Evolutionary conservation across 2,329 filamentous ascomycete genomes (phyloP).

Genomic region (Leptoxyphium fumago): DNA sequence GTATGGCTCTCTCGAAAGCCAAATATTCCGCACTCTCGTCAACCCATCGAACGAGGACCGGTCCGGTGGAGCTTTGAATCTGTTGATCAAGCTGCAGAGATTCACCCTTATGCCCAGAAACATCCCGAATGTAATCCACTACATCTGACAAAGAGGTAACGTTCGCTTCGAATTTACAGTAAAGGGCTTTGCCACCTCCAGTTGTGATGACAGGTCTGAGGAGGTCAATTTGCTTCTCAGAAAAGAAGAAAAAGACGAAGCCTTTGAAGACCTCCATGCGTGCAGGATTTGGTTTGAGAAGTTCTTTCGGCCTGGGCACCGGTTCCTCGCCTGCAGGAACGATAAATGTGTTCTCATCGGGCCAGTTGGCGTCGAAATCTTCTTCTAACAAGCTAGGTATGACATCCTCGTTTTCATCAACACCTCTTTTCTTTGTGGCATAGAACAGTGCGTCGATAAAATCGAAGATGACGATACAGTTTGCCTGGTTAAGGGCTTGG

Average conservation of each 20-base stretch:
- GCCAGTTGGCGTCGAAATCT: slow-evolving; percentile 71
- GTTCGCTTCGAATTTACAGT: slow-evolving; percentile 45
- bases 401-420: slow-evolving; percentile 10
- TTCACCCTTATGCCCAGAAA: slow-evolving; percentile 58
- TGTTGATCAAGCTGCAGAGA: slow-evolving; percentile 15
- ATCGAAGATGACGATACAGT: slow-evolving; percentile 56
- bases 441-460: slow-evolving; percentile 61
- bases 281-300: slow-evolving; percentile 53
- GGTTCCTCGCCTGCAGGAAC: slow-evolving; percentile 66
- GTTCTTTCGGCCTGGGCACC: slow-evolving; percentile 42
- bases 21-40: slow-evolving; percentile 31
- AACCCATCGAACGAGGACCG: slow-evolving; percentile 63
- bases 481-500: slow-evolving; percentile 71
- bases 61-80: slow-evolving; percentile 32
- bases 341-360: slow-evolving; percentile 54
- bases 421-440: slow-evolving; percentile 31
- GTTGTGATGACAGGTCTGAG: slow-evolving; percentile 60
- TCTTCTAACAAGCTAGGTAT: slow-evolving; percentile 43
- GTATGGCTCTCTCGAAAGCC: slow-evolving; percentile 31
- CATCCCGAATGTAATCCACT: slow-evolving; percentile 57
- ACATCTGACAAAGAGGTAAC: slow-evolving; percentile 54
- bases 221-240: slow-evolving; percentile 58
- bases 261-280: slow-evolving; percentile 66
- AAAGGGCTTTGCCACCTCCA: slow-evolving; percentile 68
- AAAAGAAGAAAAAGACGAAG: slow-evolving; percentile 80